Evolutionary conservation across 495 filamentous ascomycete genomes (phyloP).

Genomic region (Hypoxylon perforatum): DNA sequence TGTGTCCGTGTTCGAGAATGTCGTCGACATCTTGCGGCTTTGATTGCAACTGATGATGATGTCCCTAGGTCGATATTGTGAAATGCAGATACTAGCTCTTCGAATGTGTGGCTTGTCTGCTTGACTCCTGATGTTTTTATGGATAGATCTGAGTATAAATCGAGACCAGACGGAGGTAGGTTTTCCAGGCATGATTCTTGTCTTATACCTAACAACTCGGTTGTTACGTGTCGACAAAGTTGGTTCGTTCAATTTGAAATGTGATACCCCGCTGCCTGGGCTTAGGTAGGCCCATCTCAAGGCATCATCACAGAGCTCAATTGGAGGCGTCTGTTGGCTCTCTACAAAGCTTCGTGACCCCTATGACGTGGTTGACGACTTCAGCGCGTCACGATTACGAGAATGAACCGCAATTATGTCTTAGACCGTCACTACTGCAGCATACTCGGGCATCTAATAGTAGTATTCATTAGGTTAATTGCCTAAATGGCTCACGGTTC

Average conservation of each 20-base stretch:
- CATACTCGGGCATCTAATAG: background rate
- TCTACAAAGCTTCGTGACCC: conserved; percentile 2
- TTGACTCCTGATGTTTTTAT: background rate
- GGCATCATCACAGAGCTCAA: conserved; percentile 25
- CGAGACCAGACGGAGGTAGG: background rate
- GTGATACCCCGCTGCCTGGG: conserved; percentile 7
- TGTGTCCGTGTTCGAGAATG: conserved; percentile 69
- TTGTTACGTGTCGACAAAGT: conserved; percentile 11
- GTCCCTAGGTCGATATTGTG: background rate
- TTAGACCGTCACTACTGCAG: background rate
- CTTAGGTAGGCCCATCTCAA: background rate
- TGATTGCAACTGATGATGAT: background rate
- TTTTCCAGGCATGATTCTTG: conserved; percentile 19
- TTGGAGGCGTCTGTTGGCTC: conserved; percentile 19
- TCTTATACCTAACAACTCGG: conserved; percentile 15
- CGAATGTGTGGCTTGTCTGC: background rate
- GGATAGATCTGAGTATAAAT: conserved; percentile 1
- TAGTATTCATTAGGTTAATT: background rate
- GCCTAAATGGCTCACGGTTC: background rate
- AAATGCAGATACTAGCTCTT: background rate
- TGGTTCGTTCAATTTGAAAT: conserved; percentile 3
- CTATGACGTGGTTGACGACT: conserved; percentile 35
- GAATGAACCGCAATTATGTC: background rate
- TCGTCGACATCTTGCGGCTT: conserved; percentile 41
- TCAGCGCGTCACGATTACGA: conserved; percentile 39